These are phyloP conservation scores for Saccharomyces mikatae DNA, from an alignment of 805 yeast species.

Conservation along the genomic window DNA sequence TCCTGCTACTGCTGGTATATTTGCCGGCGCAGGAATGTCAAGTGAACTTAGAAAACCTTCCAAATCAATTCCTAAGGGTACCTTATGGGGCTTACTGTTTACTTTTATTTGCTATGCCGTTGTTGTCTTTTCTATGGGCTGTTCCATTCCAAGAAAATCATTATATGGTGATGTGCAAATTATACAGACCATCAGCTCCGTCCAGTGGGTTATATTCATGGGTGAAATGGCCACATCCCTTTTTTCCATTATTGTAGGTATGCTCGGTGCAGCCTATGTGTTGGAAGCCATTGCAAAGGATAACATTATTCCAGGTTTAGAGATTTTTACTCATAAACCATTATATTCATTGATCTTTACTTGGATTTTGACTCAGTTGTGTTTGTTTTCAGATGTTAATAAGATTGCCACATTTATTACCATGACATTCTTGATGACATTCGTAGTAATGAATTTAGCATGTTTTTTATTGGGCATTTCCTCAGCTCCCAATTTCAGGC, in stretches of 20 bases:
- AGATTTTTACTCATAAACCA: conserved; percentile 58
- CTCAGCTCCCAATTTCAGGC: conserved; percentile 97
- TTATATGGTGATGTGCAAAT: conserved; percentile 75
- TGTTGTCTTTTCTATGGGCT: conserved; percentile 78
- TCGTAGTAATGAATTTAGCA: conserved; percentile 87
- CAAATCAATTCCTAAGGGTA: conserved; percentile 86
- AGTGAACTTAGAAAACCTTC: conserved; percentile 87
- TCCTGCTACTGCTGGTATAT: conserved; percentile 97
- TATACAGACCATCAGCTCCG: conserved; percentile 69
- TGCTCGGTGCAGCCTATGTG: conserved; percentile 90
- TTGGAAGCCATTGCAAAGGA: conserved; percentile 89
- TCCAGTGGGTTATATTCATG: conserved; percentile 57
- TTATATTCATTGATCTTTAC: conserved; percentile 61
- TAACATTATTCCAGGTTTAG: conserved; percentile 72
- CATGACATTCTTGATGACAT: conserved; percentile 95
- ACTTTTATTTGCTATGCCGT: conserved; percentile 69
- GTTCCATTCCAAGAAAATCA: conserved; percentile 70
- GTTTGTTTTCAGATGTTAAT: conserved; percentile 83
- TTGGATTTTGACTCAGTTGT: conserved; percentile 76
- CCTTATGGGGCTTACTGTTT: conserved; percentile 69
- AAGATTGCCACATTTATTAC: conserved; percentile 92
- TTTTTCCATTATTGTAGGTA: conserved; percentile 89
- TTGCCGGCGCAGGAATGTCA: conserved; percentile 98
- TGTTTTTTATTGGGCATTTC: conserved; percentile 82
- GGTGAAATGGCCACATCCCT: conserved; percentile 92